A percentile compares a stretch with the other conserved stretches of the same genome.
phyloP scores from a whole-genome alignment of 768 basidiomycete genomes.

The Gymnopilus junonius region DNA sequence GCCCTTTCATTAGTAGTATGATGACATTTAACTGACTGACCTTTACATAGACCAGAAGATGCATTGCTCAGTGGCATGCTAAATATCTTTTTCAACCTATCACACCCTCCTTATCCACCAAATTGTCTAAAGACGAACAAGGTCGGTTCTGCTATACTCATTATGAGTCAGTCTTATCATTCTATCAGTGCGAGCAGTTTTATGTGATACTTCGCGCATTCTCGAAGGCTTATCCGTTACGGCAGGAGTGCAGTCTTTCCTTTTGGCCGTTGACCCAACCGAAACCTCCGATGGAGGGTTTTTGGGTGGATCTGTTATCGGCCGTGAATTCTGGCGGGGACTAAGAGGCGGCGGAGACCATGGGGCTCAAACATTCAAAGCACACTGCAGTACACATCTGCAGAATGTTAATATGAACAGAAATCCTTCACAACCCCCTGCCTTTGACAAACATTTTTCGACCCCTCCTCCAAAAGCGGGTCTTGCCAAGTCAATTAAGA shows the following conservation, averaged over 20 bases:
- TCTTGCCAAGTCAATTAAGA: slow-evolving; percentile 48
- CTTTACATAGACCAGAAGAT: slow-evolving; percentile 45
- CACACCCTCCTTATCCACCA: not conserved
- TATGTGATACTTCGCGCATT: slow-evolving; percentile 52
- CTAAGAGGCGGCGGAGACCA: slow-evolving; percentile 60
- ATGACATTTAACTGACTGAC: slow-evolving; percentile 27
- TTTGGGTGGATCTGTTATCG: slow-evolving; percentile 62
- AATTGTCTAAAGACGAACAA: slow-evolving; percentile 2
- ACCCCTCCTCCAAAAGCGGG: slow-evolving; percentile 28
- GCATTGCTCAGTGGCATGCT: slow-evolving; percentile 68
- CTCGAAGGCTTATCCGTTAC: slow-evolving; percentile 57
- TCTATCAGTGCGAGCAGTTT: slow-evolving; percentile 46
- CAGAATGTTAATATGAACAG: not conserved
- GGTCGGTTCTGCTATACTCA: slow-evolving; percentile 1
- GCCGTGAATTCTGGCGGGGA: slow-evolving; percentile 70
- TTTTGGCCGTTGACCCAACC: slow-evolving; percentile 61
- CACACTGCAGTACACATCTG: slow-evolving; percentile 41
- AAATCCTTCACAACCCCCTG: slow-evolving; percentile 7
- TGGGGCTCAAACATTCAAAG: slow-evolving; percentile 61
- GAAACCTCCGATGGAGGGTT: slow-evolving; percentile 55
- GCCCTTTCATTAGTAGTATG: slow-evolving; percentile 20
- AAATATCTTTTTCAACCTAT: slow-evolving; percentile 54
- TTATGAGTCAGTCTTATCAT: not conserved
- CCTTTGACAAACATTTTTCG: slow-evolving; percentile 16
- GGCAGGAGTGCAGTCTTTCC: slow-evolving; percentile 61